A percentile compares a stretch with the other conserved stretches of the same genome.
These are phyloP conservation scores for Rubia yunnanensis DNA, from an alignment of 257 asterid species.

Conservation along the genomic window DNA sequence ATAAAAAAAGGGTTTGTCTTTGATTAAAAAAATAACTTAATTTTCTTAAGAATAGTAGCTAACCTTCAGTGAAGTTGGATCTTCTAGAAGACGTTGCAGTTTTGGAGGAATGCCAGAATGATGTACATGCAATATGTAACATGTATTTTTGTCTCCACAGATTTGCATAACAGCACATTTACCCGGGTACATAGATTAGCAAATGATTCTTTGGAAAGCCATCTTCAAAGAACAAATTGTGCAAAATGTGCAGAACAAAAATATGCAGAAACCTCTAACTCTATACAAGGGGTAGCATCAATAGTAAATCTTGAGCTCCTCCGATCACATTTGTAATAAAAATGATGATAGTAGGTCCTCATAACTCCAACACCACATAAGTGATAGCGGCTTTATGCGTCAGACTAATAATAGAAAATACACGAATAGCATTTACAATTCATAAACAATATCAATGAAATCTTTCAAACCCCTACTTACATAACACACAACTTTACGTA, in stretches of 20 bases:
- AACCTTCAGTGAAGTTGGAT: constrained; percentile 58
- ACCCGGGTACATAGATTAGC: constrained; percentile 45
- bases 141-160: constrained; percentile 51
- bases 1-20: neutral
- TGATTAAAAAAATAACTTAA: neutral
- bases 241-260: neutral
- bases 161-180: constrained; percentile 90
- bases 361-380: neutral
- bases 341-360: neutral
- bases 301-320: neutral
- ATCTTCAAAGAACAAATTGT: neutral
- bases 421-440: neutral
- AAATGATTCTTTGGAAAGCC: constrained; percentile 5
- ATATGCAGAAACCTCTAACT: neutral
- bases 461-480: neutral
- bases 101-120: constrained; percentile 70
- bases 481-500: neutral
- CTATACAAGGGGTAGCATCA: neutral
- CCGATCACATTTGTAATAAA: neutral
- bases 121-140: constrained; percentile 70
- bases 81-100: constrained; percentile 64
- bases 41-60: neutral
- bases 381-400: neutral
- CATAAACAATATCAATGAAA: neutral
- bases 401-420: neutral